Evolutionary conservation across 768 basidiomycete genomes (phyloP).

Genomic region (Holtermanniella nyarrowii): DNA sequence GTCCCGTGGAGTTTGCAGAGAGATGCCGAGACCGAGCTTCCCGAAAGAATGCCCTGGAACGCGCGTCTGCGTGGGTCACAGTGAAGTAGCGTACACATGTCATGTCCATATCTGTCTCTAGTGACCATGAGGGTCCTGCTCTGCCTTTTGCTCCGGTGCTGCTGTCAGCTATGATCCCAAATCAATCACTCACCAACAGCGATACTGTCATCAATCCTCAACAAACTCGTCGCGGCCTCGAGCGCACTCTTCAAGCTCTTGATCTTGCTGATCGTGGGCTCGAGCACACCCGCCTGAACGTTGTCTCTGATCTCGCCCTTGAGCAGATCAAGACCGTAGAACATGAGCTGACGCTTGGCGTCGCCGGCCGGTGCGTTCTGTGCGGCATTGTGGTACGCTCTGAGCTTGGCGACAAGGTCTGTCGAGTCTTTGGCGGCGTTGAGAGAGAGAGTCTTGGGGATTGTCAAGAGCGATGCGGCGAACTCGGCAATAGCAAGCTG

Average conservation of each 20-base stretch:
- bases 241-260: conserved; percentile 94
- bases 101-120: conserved; percentile 1
- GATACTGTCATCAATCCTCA: conserved; percentile 69
- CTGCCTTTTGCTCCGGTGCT: conserved; percentile 33
- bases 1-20: no score
- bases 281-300: conserved; percentile 79
- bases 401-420: conserved; percentile 88
- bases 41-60: no score
- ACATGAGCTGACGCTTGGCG: conserved; percentile 77
- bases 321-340: conserved; percentile 88
- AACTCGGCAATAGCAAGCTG: conserved; percentile 99
- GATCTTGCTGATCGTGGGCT: conserved; percentile 95
- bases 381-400: conserved; percentile 92
- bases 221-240: conserved; percentile 85
- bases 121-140: conserved; percentile 40
- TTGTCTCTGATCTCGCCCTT: conserved; percentile 95
- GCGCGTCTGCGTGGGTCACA: no score
- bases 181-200: conserved; percentile 20
- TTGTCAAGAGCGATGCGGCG: conserved; percentile 78
- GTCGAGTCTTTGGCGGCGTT: conserved; percentile 99
- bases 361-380: conserved; percentile 85
- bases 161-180: not conserved
- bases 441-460: conserved; percentile 92
- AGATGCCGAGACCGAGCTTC: no score
- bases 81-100: no score